Percentiles rank a stretch among this genome's conserved stretches.
phyloP scores from a whole-genome alignment of 352 stramenopile genomes.

The Phytophthora ohioensis region DNA sequence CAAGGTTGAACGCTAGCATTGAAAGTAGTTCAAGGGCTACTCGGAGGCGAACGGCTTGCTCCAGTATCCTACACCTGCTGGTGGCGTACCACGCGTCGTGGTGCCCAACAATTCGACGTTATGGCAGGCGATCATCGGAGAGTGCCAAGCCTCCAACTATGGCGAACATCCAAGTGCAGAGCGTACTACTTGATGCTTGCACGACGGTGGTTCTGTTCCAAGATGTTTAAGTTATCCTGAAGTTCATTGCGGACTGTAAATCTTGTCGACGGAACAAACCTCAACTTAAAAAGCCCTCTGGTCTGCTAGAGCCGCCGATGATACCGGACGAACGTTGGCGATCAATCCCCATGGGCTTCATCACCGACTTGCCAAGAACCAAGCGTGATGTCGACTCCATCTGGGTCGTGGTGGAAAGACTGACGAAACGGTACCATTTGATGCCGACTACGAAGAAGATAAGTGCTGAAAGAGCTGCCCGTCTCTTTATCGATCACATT shows the following conservation, averaged over 20 bases:
- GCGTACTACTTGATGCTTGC: too few species aligned
- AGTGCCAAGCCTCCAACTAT: slow-evolving; percentile 25
- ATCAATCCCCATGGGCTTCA: too few species aligned
- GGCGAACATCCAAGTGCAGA: neutral
- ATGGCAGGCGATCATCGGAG: slow-evolving; percentile 3
- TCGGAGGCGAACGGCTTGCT: slow-evolving; percentile 5
- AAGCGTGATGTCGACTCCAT: too few species aligned
- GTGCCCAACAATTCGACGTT: slow-evolving; percentile 28
- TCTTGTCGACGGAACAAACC: slow-evolving; percentile 27
- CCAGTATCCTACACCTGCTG: slow-evolving; percentile 12
- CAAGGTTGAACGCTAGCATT: neutral
- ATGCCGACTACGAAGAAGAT: neutral
- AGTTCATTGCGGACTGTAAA: slow-evolving; percentile 26
- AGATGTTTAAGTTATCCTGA: slow-evolving; percentile 25
- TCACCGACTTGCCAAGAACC: too few species aligned
- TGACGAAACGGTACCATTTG: slow-evolving; percentile 2
- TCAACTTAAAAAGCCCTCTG: slow-evolving; percentile 9
- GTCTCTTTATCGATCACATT: neutral
- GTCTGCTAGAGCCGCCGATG: slow-evolving; percentile 8
- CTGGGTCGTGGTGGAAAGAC: neutral
- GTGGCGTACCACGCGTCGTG: slow-evolving; percentile 13
- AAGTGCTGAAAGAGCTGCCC: neutral
- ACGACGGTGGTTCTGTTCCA: slow-evolving; percentile 2
- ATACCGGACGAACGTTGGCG: neutral
- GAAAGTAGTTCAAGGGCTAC: neutral